phyloP scores from a whole-genome alignment of 805 yeast genomes.

The Ogataea methanolica region DNA sequence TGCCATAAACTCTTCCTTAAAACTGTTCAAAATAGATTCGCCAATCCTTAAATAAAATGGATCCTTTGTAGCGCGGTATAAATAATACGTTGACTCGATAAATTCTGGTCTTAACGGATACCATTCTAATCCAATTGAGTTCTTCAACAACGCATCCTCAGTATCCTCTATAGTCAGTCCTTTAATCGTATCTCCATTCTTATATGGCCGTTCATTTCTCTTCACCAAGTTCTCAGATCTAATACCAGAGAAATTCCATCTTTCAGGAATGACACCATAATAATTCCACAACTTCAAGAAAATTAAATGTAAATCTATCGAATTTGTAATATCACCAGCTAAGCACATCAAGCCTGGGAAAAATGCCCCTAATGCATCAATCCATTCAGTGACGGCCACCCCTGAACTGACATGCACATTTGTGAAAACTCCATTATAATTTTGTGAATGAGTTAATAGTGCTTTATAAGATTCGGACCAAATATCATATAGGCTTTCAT shows the following conservation, averaged over 20 bases:
- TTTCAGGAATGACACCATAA: constrained; percentile 80
- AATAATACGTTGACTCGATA: constrained; percentile 79
- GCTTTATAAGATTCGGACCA: constrained; percentile 63
- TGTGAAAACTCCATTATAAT: constrained; percentile 29
- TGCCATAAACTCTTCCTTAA: constrained; percentile 47
- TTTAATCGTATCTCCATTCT: constrained; percentile 15
- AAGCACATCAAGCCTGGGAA: constrained; percentile 83
- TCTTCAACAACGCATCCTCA: constrained; percentile 21
- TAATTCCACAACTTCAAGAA: constrained; percentile 75
- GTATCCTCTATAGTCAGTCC: constrained; percentile 21
- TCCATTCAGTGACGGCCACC: constrained; percentile 53
- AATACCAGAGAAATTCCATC: constrained; percentile 55
- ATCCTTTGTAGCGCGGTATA: constrained; percentile 80
- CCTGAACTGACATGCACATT: constrained; percentile 60
- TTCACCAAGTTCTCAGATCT: constrained; percentile 16
- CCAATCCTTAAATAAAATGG: constrained; percentile 81
- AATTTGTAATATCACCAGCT: constrained; percentile 68
- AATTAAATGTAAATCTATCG: constrained; percentile 54
- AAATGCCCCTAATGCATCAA: constrained; percentile 83
- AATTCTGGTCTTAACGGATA: constrained; percentile 92
- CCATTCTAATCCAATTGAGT: constrained; percentile 69
- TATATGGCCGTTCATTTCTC: constrained; percentile 9
- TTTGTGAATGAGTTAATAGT: constrained; percentile 46
- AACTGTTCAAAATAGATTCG: constrained; percentile 51
- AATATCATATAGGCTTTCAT: constrained; percentile 42